Evolutionary conservation across 768 basidiomycete species (phyloP), one percentile per base, ranked within the genome.

Genomic region (Mycena olivaceomarginata): DNA sequence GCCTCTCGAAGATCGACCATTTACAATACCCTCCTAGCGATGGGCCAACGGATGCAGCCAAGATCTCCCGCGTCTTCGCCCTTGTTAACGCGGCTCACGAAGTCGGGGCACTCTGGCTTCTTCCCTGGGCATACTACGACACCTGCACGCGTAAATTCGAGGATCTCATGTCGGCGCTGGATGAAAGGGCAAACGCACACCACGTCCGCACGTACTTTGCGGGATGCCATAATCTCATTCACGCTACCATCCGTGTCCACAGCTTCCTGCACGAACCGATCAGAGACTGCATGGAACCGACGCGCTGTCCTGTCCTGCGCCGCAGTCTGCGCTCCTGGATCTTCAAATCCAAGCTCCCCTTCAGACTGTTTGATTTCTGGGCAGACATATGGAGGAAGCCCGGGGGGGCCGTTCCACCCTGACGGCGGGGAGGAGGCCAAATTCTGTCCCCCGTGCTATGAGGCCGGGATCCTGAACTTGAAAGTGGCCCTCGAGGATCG

Each of bases 31-130:
- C 31, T 31, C 31, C 31, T 31, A 31, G 31, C 31, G 31, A 22
- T 12, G n/a, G 7, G 31, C 31, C 31, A 31, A 31, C 31, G 31
- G 31, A 31, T 31, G 4, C 31, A 31, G 31, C 31, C 31, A 31
- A 31, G 31, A 31, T 31, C 3, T 31, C 31, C 31, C 31, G 31
- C 31, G 31, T 31, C 12, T 53, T 53, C 53, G n/a, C 53, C 20
- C 53, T 53, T 4, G 22, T 53, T 12, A 8, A 8, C 8, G 53
- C n/a, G n/a, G 53, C 53, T 22, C 53, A 15, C 22, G 53, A 53
- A 53, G n/a, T 53, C n/a, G 53, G 53, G n/a, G 53, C 53, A 13
- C 53, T 53, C 53, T 53, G 53, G 53, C 53, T 53, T 22, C 53
- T 53, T 8, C 53, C 53, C 1, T n/a, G 7, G 53, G n/a, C 53